Percentiles rank a stretch among this genome's conserved stretches.
Evolutionary conservation across 495 filamentous ascomycete genomes (phyloP).

Genomic region (Peziza echinospora): DNA sequence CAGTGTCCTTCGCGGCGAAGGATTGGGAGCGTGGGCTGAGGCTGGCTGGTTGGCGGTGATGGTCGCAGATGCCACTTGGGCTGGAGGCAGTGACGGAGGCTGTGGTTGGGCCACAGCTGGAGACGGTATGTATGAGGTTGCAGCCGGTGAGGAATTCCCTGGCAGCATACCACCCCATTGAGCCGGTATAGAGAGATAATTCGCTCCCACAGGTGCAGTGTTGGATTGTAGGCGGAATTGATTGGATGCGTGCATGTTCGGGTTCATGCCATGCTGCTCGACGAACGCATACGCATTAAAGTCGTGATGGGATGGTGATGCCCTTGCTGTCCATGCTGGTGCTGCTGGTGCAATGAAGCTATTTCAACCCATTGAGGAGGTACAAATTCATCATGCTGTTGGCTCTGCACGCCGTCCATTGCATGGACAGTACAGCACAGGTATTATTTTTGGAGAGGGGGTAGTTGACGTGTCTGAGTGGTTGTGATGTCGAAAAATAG

Average conservation of each 20-base stretch:
- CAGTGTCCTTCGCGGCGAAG: conserved; percentile 49
- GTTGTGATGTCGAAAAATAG: neutral
- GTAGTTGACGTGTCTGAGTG: neutral
- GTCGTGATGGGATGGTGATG: conserved; percentile 21
- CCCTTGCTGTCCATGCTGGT: conserved; percentile 10
- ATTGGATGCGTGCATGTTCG: conserved; percentile 10
- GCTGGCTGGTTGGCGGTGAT: conserved; percentile 25
- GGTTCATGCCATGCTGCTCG: conserved; percentile 11
- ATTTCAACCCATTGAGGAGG: conserved; percentile 34
- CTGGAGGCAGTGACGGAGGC: conserved; percentile 22
- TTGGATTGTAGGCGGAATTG: conserved; percentile 15
- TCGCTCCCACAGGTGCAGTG: conserved; percentile 15
- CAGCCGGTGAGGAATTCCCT: conserved; percentile 1
- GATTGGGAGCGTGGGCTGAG: conserved; percentile 9
- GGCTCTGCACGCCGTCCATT: conserved; percentile 22
- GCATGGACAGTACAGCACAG: conserved; percentile 7
- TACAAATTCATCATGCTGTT: conserved; percentile 25
- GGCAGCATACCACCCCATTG: conserved; percentile 17
- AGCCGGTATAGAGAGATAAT: conserved; percentile 13
- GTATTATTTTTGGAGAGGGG: neutral
- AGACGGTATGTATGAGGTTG: conserved; percentile 8
- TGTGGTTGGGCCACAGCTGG: conserved; percentile 28
- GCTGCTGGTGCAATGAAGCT: conserved; percentile 23
- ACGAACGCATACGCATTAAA: conserved; percentile 2
- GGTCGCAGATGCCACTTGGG: conserved; percentile 23